Evolutionary conservation across 2,329 filamentous ascomycete species (phyloP).

Genomic region (Teratosphaeria gauchensis): DNA sequence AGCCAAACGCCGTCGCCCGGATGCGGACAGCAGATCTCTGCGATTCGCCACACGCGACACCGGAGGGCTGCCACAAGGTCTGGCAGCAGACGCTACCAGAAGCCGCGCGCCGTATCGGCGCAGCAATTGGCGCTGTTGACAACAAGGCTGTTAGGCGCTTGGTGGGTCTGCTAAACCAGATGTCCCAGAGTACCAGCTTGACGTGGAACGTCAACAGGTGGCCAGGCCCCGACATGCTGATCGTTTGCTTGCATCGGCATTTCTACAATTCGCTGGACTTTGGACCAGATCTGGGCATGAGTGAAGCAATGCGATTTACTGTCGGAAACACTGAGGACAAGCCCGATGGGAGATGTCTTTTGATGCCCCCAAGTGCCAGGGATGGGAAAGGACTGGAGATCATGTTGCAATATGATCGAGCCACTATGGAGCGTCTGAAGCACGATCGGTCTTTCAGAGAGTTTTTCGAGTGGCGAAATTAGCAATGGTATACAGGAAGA

Average conservation of each 20-base stretch:
- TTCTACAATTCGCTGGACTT: conserved; percentile 3
- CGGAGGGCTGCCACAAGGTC: neutral
- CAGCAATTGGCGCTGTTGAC: conserved; percentile 5
- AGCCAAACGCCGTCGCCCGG: conserved; percentile 7
- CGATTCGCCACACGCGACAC: neutral
- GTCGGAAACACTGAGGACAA: conserved; percentile 3
- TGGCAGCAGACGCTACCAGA: neutral
- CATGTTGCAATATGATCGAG: neutral
- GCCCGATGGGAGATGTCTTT: conserved; percentile 5
- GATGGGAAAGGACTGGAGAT: conserved; percentile 5
- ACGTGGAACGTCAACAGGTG: conserved; percentile 8
- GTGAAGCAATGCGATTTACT: conserved; percentile 2
- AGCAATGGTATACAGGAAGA: neutral
- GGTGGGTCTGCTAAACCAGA: conserved; percentile 5
- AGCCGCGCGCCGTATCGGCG: neutral
- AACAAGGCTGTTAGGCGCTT: conserved; percentile 6
- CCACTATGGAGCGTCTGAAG: neutral
- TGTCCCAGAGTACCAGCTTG: conserved; percentile 4
- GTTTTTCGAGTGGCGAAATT: conserved; percentile 5
- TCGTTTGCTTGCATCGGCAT: conserved; percentile 2
- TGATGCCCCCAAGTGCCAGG: neutral
- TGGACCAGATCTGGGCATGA: conserved; percentile 2
- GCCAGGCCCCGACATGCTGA: conserved; percentile 7
- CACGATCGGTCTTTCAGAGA: neutral
- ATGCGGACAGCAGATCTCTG: conserved; percentile 4